Evolutionary conservation across 1,139 yeast genomes (phyloP).

Genomic region (Magnusiomyces fungicola): DNA sequence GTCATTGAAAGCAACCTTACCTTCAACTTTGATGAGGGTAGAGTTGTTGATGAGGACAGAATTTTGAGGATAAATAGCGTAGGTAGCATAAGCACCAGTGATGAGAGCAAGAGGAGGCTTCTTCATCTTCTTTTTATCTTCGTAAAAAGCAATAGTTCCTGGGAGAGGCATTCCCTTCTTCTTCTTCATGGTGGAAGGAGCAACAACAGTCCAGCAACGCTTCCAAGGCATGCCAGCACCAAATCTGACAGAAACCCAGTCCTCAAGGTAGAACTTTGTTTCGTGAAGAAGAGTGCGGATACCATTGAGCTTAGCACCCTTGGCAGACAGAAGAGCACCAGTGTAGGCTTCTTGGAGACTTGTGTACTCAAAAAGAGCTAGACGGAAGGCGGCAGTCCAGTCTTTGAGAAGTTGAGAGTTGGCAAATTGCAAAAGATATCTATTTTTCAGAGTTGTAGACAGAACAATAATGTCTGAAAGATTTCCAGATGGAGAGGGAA

Average conservation of each 20-base stretch:
- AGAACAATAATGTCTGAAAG: conserved; percentile 74
- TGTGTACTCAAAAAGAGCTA: conserved; percentile 71
- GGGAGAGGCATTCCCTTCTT: conserved; percentile 34
- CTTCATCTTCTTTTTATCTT: conserved; percentile 42
- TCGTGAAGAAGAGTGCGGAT: conserved; percentile 79
- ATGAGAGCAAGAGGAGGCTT: conserved; percentile 77
- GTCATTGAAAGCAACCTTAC: conserved; percentile 59
- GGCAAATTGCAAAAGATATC: conserved; percentile 73
- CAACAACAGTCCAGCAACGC: conserved; percentile 86
- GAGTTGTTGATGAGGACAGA: conserved; percentile 74
- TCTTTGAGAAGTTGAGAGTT: conserved; percentile 31
- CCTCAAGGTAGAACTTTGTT: conserved; percentile 80
- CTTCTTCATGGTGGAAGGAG: conserved; percentile 49
- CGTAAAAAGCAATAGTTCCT: conserved; percentile 36
- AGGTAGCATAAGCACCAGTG: conserved; percentile 61
- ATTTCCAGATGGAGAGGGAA: conserved; percentile 58
- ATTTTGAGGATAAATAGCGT: conserved; percentile 89
- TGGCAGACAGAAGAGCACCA: conserved; percentile 81
- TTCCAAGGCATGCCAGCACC: conserved; percentile 99
- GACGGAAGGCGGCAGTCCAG: conserved; percentile 80
- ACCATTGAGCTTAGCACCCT: conserved; percentile 82
- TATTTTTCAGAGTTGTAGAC: conserved; percentile 83
- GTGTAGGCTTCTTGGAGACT: conserved; percentile 91
- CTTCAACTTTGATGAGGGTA: conserved; percentile 84
- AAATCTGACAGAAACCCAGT: conserved; percentile 90